phyloP scores from a whole-genome alignment of 306 rosid species.

The Inga leiocalycina region DNA sequence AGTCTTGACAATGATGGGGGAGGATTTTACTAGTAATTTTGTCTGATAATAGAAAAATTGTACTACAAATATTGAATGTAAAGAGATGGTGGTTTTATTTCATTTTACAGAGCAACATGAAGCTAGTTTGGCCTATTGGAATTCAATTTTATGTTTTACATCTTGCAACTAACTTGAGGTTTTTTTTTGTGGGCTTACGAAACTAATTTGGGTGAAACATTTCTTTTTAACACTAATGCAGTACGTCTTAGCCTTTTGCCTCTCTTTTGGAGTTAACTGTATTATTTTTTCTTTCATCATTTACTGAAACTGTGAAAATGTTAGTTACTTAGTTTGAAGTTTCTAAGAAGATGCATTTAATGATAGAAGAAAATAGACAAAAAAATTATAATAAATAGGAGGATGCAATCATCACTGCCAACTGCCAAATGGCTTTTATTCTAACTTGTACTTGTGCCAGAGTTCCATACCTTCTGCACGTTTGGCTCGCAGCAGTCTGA shows the following conservation, averaged over 20 bases:
- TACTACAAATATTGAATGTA: neutral
- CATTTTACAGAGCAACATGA: neutral
- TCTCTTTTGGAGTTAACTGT: neutral
- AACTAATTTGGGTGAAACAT: neutral
- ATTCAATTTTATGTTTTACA: neutral
- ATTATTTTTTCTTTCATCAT: neutral
- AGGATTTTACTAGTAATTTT: neutral
- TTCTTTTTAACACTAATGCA: neutral
- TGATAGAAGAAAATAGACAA: neutral
- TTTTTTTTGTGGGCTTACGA: too few relatives aligned
- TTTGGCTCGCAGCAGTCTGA: neutral
- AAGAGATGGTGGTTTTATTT: neutral
- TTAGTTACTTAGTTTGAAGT: neutral
- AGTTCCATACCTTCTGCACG: neutral
- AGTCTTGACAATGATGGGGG: neutral
- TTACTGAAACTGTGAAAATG: neutral
- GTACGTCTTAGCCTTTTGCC: neutral
- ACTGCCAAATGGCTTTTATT: neutral
- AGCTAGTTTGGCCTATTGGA: neutral
- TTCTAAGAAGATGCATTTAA: neutral
- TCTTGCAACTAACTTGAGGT: neutral
- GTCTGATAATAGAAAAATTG: neutral
- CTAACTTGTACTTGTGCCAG: neutral
- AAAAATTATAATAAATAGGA: neutral
- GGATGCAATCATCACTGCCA: neutral